Conservation (phyloP, 345 rosid genomes). For the Euphorbia pulcherrima region DNA sequence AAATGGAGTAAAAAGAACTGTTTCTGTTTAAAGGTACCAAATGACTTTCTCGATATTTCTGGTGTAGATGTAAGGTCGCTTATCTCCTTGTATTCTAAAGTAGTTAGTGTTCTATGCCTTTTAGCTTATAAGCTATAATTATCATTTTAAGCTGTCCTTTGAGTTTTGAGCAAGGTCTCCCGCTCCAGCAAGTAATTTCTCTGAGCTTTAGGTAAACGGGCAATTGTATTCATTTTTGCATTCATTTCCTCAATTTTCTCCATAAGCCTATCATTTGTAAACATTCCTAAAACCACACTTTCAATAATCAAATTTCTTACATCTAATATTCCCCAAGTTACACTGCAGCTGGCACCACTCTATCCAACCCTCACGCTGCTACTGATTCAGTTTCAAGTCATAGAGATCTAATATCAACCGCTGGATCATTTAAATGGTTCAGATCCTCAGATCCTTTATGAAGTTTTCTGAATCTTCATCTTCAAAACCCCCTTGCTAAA, state of each 20-base stretch:
- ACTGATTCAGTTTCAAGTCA: background rate
- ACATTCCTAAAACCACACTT: constrained; percentile 57
- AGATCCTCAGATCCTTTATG: background rate
- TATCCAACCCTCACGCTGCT: background rate
- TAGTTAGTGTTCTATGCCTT: constrained; percentile 48
- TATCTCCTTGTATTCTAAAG: constrained; percentile 72
- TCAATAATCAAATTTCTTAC: constrained; percentile 54
- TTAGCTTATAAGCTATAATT: background rate
- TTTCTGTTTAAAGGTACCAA: constrained; percentile 48
- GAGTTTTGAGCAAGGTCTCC: too few relatives aligned
- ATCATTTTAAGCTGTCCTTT: constrained; percentile 23
- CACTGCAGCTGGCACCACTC: constrained; percentile 20
- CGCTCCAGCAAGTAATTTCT: constrained; percentile 49
- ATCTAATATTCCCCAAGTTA: constrained; percentile 23
- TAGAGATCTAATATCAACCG: background rate
- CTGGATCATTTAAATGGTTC: constrained; percentile 4
- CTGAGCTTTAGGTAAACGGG: constrained; percentile 69
- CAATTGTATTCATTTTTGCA: constrained; percentile 42
- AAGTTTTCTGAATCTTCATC: background rate
- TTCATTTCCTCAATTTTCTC: constrained; percentile 59
- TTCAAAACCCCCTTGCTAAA: background rate
- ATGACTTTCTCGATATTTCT: constrained; percentile 75
- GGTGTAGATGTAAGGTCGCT: constrained; percentile 85
- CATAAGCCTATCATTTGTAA: constrained; percentile 68
- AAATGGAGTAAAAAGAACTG: background rate